phyloP scores from a whole-genome alignment of 164 flowering plant species.

The Magnolia officinalis region DNA sequence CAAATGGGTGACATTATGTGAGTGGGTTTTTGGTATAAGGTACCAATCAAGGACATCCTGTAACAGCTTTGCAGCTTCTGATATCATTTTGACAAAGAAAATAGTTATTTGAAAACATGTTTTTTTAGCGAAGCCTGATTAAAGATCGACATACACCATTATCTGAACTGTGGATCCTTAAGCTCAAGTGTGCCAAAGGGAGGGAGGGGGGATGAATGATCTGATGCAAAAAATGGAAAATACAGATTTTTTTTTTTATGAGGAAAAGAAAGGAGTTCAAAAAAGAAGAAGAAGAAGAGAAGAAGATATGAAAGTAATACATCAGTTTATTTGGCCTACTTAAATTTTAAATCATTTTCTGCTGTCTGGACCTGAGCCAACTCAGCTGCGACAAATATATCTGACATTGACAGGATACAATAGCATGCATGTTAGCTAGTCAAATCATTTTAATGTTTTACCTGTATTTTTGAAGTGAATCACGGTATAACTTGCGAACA shows the following conservation, averaged over 20 bases:
- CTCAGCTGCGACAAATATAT: not conserved
- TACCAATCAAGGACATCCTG: not conserved
- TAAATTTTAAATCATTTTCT: no score
- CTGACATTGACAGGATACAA: not conserved
- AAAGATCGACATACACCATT: not conserved
- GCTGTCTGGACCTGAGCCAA: not conserved
- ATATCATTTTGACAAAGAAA: not conserved
- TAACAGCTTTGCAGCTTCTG: not conserved
- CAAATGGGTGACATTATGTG: no score
- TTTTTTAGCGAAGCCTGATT: no score
- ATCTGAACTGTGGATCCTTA: not conserved
- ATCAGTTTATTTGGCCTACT: not conserved
- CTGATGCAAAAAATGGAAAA: no score
- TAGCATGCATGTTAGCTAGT: not conserved
- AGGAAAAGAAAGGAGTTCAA: no score
- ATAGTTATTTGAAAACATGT: not conserved
- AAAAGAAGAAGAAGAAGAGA: no score
- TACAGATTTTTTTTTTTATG: no score
- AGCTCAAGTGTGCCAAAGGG: not conserved
- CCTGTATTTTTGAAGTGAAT: slow-evolving; percentile 67
- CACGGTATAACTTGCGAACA: slow-evolving; percentile 70
- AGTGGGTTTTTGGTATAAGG: not conserved
- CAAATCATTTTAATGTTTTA: slow-evolving; percentile 18
- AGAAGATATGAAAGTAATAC: not conserved
- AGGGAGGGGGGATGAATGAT: no score